phyloP scores from a whole-genome alignment of 768 basidiomycete species.

The Termitomyces sp. region DNA sequence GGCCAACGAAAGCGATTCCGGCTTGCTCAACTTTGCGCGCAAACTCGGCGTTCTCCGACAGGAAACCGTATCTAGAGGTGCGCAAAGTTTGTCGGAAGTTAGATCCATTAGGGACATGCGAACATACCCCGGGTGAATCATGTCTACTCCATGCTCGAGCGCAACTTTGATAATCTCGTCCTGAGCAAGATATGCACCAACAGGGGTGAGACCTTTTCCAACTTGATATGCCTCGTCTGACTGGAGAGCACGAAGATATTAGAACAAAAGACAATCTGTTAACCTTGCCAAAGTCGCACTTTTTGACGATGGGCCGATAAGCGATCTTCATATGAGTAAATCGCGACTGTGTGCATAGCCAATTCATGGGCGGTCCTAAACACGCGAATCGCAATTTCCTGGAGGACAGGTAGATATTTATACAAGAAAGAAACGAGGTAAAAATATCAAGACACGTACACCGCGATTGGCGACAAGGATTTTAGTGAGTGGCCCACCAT shows the following conservation, averaged over 20 bases:
- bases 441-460: conserved; percentile 39
- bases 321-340: conserved; percentile 96
- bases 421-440: conserved; percentile 5
- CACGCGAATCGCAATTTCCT: conserved; percentile 99
- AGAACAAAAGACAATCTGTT: conserved; percentile 15
- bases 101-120: background rate
- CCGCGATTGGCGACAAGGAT: conserved; percentile 91
- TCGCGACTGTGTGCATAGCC: conserved; percentile 98
- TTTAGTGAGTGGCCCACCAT: conserved; percentile 84
- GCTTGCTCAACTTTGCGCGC: conserved; percentile 98
- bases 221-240: conserved; percentile 99
- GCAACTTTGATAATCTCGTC: conserved; percentile 96
- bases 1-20: conserved; percentile 95
- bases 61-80: conserved; percentile 80
- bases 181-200: conserved; percentile 94
- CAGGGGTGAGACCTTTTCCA: conserved; percentile 92
- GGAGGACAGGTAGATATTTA: conserved; percentile 7
- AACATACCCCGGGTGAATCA: conserved; percentile 95
- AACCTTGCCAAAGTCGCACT: conserved; percentile 33
- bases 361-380: conserved; percentile 98
- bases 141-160: conserved; percentile 97
- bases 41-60: conserved; percentile 95
- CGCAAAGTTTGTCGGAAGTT: background rate
- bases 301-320: conserved; percentile 97
- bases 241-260: conserved; percentile 37